Conservation (phyloP, 352 stramenopile genomes). For the Phytophthora macrochlamydospora region DNA sequence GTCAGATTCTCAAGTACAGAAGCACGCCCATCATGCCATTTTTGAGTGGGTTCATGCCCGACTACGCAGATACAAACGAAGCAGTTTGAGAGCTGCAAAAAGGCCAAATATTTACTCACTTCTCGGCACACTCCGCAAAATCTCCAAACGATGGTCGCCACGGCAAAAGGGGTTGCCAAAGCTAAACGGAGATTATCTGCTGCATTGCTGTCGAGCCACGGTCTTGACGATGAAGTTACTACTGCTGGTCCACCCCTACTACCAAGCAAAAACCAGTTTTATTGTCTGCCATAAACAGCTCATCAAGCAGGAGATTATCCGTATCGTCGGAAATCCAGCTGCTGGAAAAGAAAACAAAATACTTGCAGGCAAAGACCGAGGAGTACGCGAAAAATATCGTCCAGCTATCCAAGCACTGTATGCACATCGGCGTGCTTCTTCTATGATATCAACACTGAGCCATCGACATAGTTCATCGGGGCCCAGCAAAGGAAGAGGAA, state of each 20-base stretch:
- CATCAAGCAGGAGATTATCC: slow-evolving; percentile 15
- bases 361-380: slow-evolving; percentile 55
- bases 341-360: slow-evolving; percentile 72
- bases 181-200: slow-evolving; percentile 17
- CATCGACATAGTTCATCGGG: slow-evolving; percentile 17
- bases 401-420: slow-evolving; percentile 16
- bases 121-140: slow-evolving; percentile 3
- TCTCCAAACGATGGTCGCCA: slow-evolving; percentile 4
- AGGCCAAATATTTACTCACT: slow-evolving; percentile 38
- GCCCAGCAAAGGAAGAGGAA: slow-evolving; percentile 12
- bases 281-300: background rate
- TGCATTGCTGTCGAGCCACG: slow-evolving; percentile 8
- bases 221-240: background rate
- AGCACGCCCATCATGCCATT: slow-evolving; percentile 61
- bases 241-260: background rate
- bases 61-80: slow-evolving; percentile 46
- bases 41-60: slow-evolving; percentile 60
- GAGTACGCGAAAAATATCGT: slow-evolving; percentile 39
- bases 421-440: slow-evolving; percentile 15
- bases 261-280: background rate
- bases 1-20: slow-evolving; percentile 53
- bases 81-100: slow-evolving; percentile 46
- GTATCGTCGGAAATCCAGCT: slow-evolving; percentile 44
- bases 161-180: slow-evolving; percentile 12
- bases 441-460: slow-evolving; percentile 12